Evolutionary conservation across 495 filamentous ascomycete genomes (phyloP).

Genomic region (Talaromyces wortmannii): DNA sequence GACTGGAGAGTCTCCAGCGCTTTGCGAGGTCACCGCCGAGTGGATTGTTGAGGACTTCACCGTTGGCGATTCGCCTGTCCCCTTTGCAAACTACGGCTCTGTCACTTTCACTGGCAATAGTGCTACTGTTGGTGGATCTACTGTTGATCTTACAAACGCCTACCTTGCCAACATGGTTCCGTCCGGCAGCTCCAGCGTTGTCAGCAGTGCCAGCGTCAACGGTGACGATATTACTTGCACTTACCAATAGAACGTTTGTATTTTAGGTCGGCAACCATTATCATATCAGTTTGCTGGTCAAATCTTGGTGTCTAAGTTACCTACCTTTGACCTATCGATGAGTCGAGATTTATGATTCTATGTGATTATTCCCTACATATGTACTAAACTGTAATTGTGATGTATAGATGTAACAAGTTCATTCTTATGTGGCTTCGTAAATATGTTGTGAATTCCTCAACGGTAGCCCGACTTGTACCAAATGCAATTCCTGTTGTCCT

Average conservation of each 20-base stretch:
- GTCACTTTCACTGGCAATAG: slow-evolving; percentile 33
- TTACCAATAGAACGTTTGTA: background rate
- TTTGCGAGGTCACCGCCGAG: slow-evolving; percentile 47
- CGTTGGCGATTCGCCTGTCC: slow-evolving; percentile 34
- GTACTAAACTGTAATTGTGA: no score
- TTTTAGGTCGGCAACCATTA: no score
- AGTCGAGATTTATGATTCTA: no score
- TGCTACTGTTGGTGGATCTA: background rate
- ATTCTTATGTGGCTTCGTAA: no score
- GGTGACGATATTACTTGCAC: background rate
- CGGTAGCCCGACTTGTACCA: no score
- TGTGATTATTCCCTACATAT: no score
- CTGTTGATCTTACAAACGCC: background rate
- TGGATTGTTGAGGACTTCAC: slow-evolving; percentile 64
- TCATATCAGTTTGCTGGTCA: no score
- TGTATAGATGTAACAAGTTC: no score
- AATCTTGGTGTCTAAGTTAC: no score
- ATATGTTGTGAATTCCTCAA: no score
- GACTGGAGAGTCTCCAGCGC: slow-evolving; percentile 19
- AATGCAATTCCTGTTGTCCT: no score
- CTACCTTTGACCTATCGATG: no score
- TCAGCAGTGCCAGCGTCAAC: background rate
- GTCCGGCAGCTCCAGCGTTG: background rate
- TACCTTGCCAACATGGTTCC: background rate
- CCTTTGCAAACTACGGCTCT: slow-evolving; percentile 46